Evolutionary conservation across 1,139 yeast genomes (phyloP).

Genomic region (Sugiyamaella japonica): DNA sequence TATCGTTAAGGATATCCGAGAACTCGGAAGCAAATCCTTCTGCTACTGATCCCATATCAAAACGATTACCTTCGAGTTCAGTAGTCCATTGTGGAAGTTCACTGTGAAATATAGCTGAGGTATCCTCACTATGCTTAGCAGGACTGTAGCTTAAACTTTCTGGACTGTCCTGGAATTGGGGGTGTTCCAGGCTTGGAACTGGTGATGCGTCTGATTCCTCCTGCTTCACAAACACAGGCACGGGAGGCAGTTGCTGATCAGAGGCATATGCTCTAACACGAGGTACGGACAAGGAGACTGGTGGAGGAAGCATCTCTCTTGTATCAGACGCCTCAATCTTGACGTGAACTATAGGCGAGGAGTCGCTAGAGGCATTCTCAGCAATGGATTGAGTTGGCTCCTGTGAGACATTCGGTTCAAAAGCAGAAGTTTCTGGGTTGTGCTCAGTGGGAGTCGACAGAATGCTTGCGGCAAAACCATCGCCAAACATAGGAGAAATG

Average conservation of each 20-base stretch:
- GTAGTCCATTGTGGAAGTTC: conserved; percentile 5
- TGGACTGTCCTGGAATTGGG: conserved; percentile 15
- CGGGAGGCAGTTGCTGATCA: conserved; percentile 11
- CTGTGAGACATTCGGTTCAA: too few relatives aligned
- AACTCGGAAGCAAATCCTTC: conserved; percentile 30
- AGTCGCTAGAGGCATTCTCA: background rate
- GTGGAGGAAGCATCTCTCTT: background rate
- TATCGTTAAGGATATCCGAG: conserved; percentile 23
- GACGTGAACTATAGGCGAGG: background rate
- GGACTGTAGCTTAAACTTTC: conserved; percentile 25
- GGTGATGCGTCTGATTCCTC: conserved; percentile 22
- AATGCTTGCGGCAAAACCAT: conserved; percentile 1
- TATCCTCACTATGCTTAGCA: conserved; percentile 15
- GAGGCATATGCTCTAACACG: conserved; percentile 4
- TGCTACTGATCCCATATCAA: conserved; percentile 19
- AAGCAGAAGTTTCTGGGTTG: background rate
- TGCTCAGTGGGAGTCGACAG: background rate
- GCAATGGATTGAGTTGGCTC: background rate
- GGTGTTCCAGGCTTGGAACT: conserved; percentile 28
- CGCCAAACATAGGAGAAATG: conserved; percentile 18
- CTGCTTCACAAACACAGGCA: conserved; percentile 4
- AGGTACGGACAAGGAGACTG: background rate
- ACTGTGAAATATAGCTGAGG: conserved; percentile 2
- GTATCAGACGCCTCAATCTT: conserved; percentile 2
- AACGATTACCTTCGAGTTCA: background rate